Conservation (phyloP, 768 basidiomycete species). For the Nidularia sp. region DNA sequence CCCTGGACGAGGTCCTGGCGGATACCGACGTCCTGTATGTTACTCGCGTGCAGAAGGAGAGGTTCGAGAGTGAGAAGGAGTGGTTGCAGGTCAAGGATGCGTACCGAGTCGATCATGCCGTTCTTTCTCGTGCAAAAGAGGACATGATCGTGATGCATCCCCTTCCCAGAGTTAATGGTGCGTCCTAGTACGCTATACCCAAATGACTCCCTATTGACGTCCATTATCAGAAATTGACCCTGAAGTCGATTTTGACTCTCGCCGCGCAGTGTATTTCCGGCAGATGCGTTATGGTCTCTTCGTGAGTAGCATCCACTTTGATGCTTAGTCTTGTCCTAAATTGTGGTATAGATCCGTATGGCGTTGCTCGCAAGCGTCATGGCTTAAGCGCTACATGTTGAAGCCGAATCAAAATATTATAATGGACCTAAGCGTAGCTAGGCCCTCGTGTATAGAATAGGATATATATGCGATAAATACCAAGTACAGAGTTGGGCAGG, state of each 20-base stretch:
- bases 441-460: too few species aligned
- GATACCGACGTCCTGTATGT: slow-evolving; percentile 97
- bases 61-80: slow-evolving; percentile 76
- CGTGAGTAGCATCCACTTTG: slow-evolving; percentile 47
- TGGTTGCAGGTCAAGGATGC: slow-evolving; percentile 91
- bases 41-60: slow-evolving; percentile 93
- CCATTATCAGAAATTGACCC: slow-evolving; percentile 86
- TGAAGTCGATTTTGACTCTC: slow-evolving; percentile 94
- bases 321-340: neutral
- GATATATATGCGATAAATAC: too few species aligned
- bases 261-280: slow-evolving; percentile 94
- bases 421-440: too few species aligned
- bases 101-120: slow-evolving; percentile 91
- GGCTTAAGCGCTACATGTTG: slow-evolving; percentile 11
- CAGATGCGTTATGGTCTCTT: slow-evolving; percentile 99
- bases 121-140: slow-evolving; percentile 89
- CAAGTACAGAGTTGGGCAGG: too few species aligned
- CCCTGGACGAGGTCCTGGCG: slow-evolving; percentile 85
- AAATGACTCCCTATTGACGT: slow-evolving; percentile 6
- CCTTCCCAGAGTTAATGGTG: slow-evolving; percentile 88
- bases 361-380: slow-evolving; percentile 29
- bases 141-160: slow-evolving; percentile 99
- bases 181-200: slow-evolving; percentile 11
- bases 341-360: slow-evolving; percentile 24
- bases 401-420: neutral